Percentiles rank a stretch among this genome's conserved stretches.
Evolutionary conservation across 257 asterid species (phyloP).

Genomic region (Verbascum thapsus): DNA sequence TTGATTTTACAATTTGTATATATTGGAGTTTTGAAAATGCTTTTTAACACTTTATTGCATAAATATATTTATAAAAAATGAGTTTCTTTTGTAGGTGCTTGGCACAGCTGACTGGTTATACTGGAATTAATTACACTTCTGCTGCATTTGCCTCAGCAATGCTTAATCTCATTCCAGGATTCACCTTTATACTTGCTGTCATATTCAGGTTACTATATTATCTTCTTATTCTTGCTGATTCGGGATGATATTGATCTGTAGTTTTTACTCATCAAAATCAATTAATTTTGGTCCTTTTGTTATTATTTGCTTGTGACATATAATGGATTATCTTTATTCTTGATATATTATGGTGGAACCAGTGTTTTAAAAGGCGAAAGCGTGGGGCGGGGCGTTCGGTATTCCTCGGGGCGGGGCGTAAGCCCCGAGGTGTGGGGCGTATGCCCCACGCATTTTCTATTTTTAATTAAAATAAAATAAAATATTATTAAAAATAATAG

Average conservation of each 20-base stretch:
- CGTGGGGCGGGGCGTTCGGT: too few relatives aligned
- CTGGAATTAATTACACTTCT: slow-evolving; percentile 71
- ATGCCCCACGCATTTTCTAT: too few relatives aligned
- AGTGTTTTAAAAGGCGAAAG: too few relatives aligned
- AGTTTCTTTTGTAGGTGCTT: slow-evolving; percentile 50
- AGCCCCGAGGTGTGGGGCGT: too few relatives aligned
- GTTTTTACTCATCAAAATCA: neutral
- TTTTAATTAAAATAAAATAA: too few relatives aligned
- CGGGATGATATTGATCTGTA: neutral
- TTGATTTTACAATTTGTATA: neutral
- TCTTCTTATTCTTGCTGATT: neutral
- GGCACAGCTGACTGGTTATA: slow-evolving; percentile 85
- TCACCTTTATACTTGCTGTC: slow-evolving; percentile 79
- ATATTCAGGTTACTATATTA: slow-evolving; percentile 58
- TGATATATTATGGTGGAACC: neutral
- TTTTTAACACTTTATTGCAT: neutral
- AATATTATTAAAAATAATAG: too few relatives aligned
- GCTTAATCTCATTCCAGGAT: slow-evolving; percentile 91
- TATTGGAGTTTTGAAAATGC: slow-evolving; percentile 1
- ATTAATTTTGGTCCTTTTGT: neutral
- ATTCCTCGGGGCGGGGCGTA: too few relatives aligned
- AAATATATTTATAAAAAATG: neutral
- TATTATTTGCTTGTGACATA: neutral
- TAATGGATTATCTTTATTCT: neutral
- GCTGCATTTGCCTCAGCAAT: slow-evolving; percentile 89